Evolutionary conservation across 2,329 filamentous ascomycete species (phyloP).

Genomic region (Epichloe typhina): DNA sequence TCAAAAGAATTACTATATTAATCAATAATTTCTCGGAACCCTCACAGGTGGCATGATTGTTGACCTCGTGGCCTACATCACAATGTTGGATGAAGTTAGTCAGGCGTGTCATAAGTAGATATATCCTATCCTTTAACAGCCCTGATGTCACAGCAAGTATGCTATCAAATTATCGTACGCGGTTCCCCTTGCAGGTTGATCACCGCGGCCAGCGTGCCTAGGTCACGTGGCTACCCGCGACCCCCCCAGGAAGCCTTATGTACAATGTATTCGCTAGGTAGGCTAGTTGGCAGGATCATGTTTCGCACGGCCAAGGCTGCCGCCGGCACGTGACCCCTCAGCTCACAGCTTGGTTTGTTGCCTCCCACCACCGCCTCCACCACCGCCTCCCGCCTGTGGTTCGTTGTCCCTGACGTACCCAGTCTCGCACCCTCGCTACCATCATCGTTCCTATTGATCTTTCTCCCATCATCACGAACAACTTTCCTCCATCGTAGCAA

Average conservation of each 20-base stretch:
- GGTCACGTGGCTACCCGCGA: no score
- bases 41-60: background rate
- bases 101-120: no score
- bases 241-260: no score
- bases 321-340: constrained; percentile 16
- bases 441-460: constrained; percentile 13
- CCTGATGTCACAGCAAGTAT: no score
- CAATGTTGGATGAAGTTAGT: no score
- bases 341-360: constrained; percentile 14
- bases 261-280: no score
- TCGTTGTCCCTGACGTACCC: constrained; percentile 23
- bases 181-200: no score
- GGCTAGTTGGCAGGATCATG: no score
- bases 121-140: no score
- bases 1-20: constrained; percentile 18
- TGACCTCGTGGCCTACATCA: no score
- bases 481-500: constrained; percentile 10
- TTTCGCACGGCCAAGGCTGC: background rate
- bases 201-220: no score
- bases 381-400: constrained; percentile 7
- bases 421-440: constrained; percentile 11
- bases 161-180: no score
- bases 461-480: constrained; percentile 14
- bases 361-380: constrained; percentile 10
- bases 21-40: constrained; percentile 11